Evolutionary conservation across 192 early-diverging fungal species (phyloP), one percentile per base, ranked within the genome.

Genomic region (Pecoramyces ruminantium): DNA sequence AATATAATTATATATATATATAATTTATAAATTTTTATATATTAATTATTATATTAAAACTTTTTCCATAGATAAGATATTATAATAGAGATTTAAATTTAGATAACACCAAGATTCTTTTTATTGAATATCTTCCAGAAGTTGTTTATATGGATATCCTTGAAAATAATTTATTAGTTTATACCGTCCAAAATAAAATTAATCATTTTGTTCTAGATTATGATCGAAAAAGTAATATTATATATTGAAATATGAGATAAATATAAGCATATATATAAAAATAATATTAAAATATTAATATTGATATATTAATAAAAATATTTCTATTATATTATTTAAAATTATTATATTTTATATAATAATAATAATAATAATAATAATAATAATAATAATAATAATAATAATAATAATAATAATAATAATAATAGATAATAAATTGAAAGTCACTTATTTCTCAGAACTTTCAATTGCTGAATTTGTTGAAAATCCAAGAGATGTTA

Each of bases 21-120:
- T 38, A 80, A 78, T 80, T 42, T 38, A 2, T 40, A 83, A 29
- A 82, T 78, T 29, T 38, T 80, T 38, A 30, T 83, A 30, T 28
- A 28, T 42, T 16, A 79, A n/a, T 29, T 27, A 77, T 83, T 15
- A n/a, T 40, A 83, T 17, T 83, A 29, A 29, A 16, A 30, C 67
- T 21, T 13, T 82, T 27, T 30, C 30, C 21, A 28, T 86, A 95
- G 92, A 84, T 95, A 79, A 85, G 92, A 4, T 80, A 93, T 77
- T 94, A 92, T 80, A 91, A 92, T 34, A 86, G 93, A 34, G 94
- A 95, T 42, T 85, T 85, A 5, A 95, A 93, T 79, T 82, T 94
- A 78, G 92, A 93, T 81, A 86, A 89, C 79, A 83, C 86, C n/a
- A 83, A 91, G n/a, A 83, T 92, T n/a, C 82, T 94, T 12, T 86